These are phyloP conservation scores for Cystofilobasidium ferigula DNA, from an alignment of 768 basidiomycete species.

Conservation along the genomic window DNA sequence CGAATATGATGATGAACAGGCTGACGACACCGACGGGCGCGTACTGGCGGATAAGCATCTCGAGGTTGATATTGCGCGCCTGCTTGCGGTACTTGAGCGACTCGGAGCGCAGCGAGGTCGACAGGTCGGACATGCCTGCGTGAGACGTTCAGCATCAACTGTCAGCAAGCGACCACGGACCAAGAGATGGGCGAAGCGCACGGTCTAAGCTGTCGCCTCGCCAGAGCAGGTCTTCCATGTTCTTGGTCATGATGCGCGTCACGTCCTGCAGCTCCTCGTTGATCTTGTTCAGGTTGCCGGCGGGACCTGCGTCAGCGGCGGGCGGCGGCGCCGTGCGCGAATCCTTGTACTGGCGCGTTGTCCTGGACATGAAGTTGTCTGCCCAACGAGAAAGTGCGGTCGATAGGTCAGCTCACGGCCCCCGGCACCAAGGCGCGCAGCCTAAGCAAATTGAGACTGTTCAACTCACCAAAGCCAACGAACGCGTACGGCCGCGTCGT, in stretches of 20 bases:
- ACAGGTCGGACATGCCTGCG: conserved; percentile 90
- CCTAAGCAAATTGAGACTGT: background rate
- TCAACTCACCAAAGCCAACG: conserved; percentile 78
- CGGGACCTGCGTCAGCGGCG: conserved; percentile 34
- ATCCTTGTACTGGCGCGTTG: conserved; percentile 86
- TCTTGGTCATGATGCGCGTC: conserved; percentile 98
- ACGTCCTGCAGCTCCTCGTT: conserved; percentile 97
- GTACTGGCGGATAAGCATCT: conserved; percentile 89
- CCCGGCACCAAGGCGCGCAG: no score
- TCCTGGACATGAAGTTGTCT: conserved; percentile 99
- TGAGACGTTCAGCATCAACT: background rate
- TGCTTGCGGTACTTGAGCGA: conserved; percentile 96
- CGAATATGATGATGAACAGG: conserved; percentile 49
- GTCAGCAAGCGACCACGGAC: background rate
- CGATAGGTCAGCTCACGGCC: no score
- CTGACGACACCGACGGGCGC: conserved; percentile 78
- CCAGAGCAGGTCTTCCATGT: conserved; percentile 99
- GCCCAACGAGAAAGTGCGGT: background rate
- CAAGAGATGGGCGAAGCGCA: conserved; percentile 41
- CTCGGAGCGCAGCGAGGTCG: conserved; percentile 84
- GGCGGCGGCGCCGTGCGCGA: conserved; percentile 45
- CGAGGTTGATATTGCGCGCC: conserved; percentile 82
- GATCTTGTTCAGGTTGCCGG: conserved; percentile 65
- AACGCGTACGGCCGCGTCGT: conserved; percentile 97
- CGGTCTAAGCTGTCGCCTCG: conserved; percentile 93